Percentiles rank a stretch among this genome's conserved stretches.
Conservation (phyloP, 352 stramenopile species). For the Peronospora belbahrii region DNA sequence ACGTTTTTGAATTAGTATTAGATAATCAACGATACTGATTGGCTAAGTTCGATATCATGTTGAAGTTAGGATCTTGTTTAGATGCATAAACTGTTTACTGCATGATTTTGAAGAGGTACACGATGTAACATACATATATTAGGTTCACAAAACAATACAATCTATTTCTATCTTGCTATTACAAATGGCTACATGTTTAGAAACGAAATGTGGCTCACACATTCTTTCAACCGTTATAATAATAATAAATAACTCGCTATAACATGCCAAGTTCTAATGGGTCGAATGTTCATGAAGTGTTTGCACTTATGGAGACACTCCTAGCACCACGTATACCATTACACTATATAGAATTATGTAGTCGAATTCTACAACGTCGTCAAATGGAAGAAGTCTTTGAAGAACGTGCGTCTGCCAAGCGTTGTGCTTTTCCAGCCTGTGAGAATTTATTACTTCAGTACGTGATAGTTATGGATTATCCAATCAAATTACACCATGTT, state of each 20-base stretch:
- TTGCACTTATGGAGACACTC: conserved; percentile 74
- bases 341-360: conserved; percentile 60
- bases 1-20: no score
- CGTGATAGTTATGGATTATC: conserved; percentile 11
- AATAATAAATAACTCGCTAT: no score
- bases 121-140: no score
- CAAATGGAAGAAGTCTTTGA: conserved; percentile 82
- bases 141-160: no score
- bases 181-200: not conserved
- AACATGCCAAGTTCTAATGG: conserved; percentile 27
- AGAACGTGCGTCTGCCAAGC: conserved; percentile 56
- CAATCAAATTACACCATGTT: conserved; percentile 1
- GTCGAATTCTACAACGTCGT: conserved; percentile 58
- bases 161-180: no score
- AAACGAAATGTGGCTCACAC: not conserved
- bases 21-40: no score
- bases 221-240: not conserved
- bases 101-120: no score
- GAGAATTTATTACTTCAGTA: conserved; percentile 43
- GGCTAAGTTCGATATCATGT: no score
- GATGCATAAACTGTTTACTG: no score
- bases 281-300: conserved; percentile 70
- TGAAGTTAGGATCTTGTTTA: no score
- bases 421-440: conserved; percentile 71
- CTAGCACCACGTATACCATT: conserved; percentile 53